Evolutionary conservation across 352 stramenopile genomes (phyloP).

Genomic region (Phytophthora pinifolia): DNA sequence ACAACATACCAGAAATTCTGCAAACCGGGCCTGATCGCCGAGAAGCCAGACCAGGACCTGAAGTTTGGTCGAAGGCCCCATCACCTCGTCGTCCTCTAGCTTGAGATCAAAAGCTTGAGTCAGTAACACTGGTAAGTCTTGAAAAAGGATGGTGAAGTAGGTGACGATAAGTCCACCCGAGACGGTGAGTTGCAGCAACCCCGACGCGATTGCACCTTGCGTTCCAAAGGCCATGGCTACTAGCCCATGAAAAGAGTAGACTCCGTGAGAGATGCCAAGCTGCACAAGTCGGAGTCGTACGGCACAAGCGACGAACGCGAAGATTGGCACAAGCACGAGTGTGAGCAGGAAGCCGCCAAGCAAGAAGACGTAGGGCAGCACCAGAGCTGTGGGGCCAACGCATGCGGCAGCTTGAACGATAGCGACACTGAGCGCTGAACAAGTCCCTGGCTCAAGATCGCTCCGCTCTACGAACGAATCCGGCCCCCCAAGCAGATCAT

Average conservation of each 20-base stretch:
- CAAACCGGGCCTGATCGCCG: constrained; percentile 35
- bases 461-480: constrained; percentile 47
- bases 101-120: constrained; percentile 37
- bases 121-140: constrained; percentile 43
- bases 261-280: constrained; percentile 44
- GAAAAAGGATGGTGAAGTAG: constrained; percentile 45
- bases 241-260: constrained; percentile 59
- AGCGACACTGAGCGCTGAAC: constrained; percentile 32
- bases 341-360: constrained; percentile 48
- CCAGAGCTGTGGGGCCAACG: constrained; percentile 39
- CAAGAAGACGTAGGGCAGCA: constrained; percentile 43
- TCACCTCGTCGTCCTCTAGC: constrained; percentile 24
- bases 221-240: constrained; percentile 44
- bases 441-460: constrained; percentile 38
- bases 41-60: constrained; percentile 27
- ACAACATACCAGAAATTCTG: constrained; percentile 35
- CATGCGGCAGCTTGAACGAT: constrained; percentile 36
- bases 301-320: constrained; percentile 30
- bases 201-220: constrained; percentile 30
- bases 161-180: constrained; percentile 42
- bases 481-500: constrained; percentile 48
- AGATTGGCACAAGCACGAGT: constrained; percentile 35
- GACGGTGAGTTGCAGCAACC: constrained; percentile 32
- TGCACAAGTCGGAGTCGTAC: constrained; percentile 41
- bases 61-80: constrained; percentile 13